Conservation (phyloP, 306 rosid species). For the Malus orientalis region DNA sequence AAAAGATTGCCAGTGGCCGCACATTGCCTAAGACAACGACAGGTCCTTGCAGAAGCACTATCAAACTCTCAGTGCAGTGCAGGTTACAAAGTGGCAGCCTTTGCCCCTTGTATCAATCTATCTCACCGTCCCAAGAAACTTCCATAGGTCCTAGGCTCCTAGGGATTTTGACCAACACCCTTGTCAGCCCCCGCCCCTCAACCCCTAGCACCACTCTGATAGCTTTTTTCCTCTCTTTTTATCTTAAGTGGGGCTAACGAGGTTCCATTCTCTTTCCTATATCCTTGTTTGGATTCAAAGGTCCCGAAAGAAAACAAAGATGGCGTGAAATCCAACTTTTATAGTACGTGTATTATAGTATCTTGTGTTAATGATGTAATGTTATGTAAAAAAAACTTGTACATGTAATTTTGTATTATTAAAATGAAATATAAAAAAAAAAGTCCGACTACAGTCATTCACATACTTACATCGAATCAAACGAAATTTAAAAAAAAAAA, state of each 20-base stretch:
- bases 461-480: neutral
- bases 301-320: neutral
- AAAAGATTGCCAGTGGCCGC: neutral
- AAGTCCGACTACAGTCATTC: neutral
- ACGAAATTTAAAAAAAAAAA: too few relatives aligned
- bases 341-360: fast-evolving
- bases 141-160: neutral
- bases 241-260: neutral
- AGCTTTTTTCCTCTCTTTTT: neutral
- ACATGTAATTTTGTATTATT: too few relatives aligned
- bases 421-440: neutral
- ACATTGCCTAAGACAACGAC: neutral
- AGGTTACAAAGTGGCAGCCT: neutral
- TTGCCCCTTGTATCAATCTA: neutral
- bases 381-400: fast-evolving
- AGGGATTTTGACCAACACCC: neutral
- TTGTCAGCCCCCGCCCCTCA: neutral
- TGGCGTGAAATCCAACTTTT: too few relatives aligned
- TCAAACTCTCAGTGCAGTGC: neutral
- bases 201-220: neutral
- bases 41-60: neutral
- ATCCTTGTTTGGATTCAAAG: neutral
- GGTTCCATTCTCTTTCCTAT: neutral
- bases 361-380: too few relatives aligned
- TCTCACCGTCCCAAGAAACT: neutral